These are phyloP conservation scores for Fusarium napiforme DNA, from an alignment of 2,329 filamentous ascomycete genomes.

Conservation along the genomic window DNA sequence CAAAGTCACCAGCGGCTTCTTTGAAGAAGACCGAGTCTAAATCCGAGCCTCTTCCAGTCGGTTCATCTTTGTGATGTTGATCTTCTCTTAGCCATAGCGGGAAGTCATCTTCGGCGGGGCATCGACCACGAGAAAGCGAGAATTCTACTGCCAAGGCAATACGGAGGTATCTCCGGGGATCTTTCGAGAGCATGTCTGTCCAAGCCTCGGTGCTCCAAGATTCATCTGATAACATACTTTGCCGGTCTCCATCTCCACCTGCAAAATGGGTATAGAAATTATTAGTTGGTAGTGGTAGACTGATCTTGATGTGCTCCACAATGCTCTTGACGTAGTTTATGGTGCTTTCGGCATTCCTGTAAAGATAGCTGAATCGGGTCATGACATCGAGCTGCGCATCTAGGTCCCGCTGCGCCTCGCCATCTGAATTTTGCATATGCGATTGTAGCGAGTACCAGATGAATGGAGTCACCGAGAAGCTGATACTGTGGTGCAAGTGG, in stretches of 20 bases:
- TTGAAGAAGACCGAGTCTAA: neutral
- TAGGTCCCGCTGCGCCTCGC: neutral
- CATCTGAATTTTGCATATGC: neutral
- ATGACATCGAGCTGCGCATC: neutral
- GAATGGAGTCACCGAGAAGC: neutral
- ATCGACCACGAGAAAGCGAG: neutral
- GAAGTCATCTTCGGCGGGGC: neutral
- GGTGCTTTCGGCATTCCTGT: neutral
- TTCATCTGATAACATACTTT: neutral
- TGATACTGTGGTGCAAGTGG: neutral
- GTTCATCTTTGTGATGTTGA: neutral
- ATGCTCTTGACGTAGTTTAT: neutral
- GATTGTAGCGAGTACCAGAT: neutral
- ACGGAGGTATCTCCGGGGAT: neutral
- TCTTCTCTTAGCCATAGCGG: neutral
- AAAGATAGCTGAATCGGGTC: neutral
- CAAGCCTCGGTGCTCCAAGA: neutral
- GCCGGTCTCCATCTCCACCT: neutral
- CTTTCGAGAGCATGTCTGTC: neutral
- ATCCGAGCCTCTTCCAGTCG: neutral
- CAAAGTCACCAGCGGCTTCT: neutral
- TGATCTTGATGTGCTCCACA: neutral
- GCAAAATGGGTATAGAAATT: fast-evolving
- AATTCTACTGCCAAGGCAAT: neutral
- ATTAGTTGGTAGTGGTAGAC: neutral